Evolutionary conservation across 164 flowering plant species (phyloP), one percentile per base, ranked within the genome.

Genomic region (Euptelea pleiosperma): DNA sequence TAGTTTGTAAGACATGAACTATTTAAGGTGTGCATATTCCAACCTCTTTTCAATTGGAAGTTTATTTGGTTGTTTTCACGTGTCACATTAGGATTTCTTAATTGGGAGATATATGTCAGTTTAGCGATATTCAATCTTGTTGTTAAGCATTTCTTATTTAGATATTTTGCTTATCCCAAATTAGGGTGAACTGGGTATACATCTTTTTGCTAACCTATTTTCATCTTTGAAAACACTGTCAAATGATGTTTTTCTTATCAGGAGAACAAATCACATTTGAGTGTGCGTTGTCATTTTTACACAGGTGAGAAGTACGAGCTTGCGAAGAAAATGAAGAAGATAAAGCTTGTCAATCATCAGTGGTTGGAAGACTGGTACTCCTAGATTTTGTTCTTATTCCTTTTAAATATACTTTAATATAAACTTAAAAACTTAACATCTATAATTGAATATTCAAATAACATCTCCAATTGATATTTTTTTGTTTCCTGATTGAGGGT

Each of bases 291-390:
- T 10, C 41, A 31, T 33, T 19, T 51, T 63, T 31, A 33, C 60
- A 15, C 71, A 94, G 99, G 97, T 36, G 96, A 94, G 67, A 94
- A 94, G 61, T 94, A 89, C 72, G 89, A 86, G 50, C 85, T 94
- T 63, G 98, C 94, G 42, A 87, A 82, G 77, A 91, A 74, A 69
- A 41, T 82, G 57, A 71, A 70, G 72, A 75, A 35, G 55, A 87
- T 85, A 69, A 89, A 83, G 71, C 85, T 91, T 51, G 87, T 94
- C 36, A 94, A 91, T 68, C 96, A 94, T 73, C 78, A 58, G 36
- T 94, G 99, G 99, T 66, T 94, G 73, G 96, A 94, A 68, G 96
- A 89, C 61, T 83, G 99, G 99, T 94, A 79, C 19, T 62, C 22
- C 36, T 15, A 28, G 8, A 35, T 50, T 53, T 48, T 34, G 6